These are phyloP conservation scores for Tetradesmus obliquus DNA, from an alignment of 139 green algal species.

Conservation along the genomic window DNA sequence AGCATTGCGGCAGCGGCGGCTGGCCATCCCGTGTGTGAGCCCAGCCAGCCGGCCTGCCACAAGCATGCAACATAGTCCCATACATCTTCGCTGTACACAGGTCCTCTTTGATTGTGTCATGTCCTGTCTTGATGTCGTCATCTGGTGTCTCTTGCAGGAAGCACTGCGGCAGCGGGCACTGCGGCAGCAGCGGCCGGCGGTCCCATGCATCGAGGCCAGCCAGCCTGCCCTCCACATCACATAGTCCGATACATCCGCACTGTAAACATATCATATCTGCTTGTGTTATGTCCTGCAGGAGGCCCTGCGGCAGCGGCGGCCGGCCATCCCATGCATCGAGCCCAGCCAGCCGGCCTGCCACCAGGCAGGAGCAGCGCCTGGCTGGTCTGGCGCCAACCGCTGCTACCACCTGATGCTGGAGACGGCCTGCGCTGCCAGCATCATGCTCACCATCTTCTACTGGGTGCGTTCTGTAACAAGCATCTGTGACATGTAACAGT, in stretches of 20 bases:
- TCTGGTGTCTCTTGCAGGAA: no score
- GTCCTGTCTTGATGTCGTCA: no score
- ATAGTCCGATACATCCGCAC: no score
- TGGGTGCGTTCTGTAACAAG: constrained; percentile 9
- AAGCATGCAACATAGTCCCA: not conserved
- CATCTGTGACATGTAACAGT: no score
- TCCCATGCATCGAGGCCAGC: no score
- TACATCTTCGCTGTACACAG: no score
- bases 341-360: not conserved
- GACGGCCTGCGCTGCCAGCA: constrained; percentile 21
- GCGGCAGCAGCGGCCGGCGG: no score
- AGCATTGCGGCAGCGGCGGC: not conserved
- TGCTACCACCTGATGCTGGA: constrained; percentile 29
- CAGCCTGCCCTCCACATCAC: no score
- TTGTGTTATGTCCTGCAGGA: no score
- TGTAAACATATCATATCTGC: no score
- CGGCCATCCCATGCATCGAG: constrained; percentile 1
- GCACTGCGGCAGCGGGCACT: no score
- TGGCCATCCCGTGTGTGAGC: not conserved
- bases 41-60: not conserved
- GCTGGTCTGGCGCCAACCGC: not conserved
- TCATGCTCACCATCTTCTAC: constrained; percentile 45
- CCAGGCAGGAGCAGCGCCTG: not conserved
- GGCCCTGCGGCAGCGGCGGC: not conserved
- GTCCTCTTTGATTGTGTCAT: no score